Evolutionary conservation across 306 rosid genomes (phyloP).

Genomic region (Malus asiatica): DNA sequence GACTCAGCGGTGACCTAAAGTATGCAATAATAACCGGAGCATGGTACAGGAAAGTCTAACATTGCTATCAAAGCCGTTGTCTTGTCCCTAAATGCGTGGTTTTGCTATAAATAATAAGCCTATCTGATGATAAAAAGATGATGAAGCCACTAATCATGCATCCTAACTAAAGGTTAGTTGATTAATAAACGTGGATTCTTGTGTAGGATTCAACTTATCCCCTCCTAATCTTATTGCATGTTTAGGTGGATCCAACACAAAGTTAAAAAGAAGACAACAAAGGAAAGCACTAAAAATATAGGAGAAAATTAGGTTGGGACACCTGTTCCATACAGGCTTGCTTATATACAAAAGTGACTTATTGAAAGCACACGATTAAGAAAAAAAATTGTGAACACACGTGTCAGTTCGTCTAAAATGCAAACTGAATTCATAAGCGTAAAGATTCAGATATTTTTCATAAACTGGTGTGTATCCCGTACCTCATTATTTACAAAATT

Average conservation of each 20-base stretch:
- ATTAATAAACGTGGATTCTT: constrained; percentile 24
- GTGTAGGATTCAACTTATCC: constrained; percentile 41
- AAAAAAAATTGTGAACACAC: neutral
- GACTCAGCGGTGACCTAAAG: constrained; percentile 16
- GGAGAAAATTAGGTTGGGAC: neutral
- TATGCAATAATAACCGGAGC: constrained; percentile 43
- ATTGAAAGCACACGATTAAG: too few relatives aligned
- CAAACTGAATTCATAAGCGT: neutral
- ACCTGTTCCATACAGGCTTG: neutral
- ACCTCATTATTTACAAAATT: constrained; percentile 23
- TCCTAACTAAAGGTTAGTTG: constrained; percentile 18
- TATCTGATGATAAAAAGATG: constrained; percentile 14
- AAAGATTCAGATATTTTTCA: neutral
- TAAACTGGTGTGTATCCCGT: neutral
- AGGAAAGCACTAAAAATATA: constrained; percentile 9
- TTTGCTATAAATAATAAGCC: constrained; percentile 5
- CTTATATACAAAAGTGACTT: neutral
- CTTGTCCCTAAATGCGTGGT: constrained; percentile 10
- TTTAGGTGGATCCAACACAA: constrained; percentile 47
- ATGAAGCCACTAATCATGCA: constrained; percentile 23
- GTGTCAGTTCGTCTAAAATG: too few relatives aligned
- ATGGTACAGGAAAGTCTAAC: neutral
- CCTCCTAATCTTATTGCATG: constrained; percentile 29
- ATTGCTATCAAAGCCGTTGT: constrained; percentile 19
- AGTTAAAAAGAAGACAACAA: constrained; percentile 19